Percentiles rank a stretch among this genome's conserved stretches.
These are phyloP conservation scores for Trametes polyzona DNA, from an alignment of 1,284 basidiomycete species.

Conservation along the genomic window DNA sequence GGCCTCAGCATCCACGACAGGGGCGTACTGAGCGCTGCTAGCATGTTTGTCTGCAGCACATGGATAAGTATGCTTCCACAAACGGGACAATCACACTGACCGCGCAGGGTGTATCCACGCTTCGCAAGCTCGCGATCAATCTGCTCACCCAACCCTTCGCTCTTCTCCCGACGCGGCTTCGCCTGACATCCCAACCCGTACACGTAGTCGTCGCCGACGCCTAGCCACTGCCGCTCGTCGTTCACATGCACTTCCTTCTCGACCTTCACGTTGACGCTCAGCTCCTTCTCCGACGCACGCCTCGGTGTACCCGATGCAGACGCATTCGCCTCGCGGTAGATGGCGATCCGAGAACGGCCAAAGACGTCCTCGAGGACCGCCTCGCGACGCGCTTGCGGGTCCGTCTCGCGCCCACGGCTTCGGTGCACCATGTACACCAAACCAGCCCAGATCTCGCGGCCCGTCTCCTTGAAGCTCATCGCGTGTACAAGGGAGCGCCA, in stretches of 20 bases:
- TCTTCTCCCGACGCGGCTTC: slow-evolving; percentile 47
- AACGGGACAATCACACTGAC: slow-evolving; percentile 18
- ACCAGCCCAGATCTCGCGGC: slow-evolving; percentile 60
- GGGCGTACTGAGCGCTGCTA: slow-evolving; percentile 12
- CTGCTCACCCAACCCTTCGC: slow-evolving; percentile 54
- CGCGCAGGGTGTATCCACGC: slow-evolving; percentile 46
- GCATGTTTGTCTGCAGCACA: slow-evolving; percentile 19
- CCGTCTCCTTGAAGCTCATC: slow-evolving; percentile 70
- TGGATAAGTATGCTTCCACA: neutral
- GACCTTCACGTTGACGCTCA: slow-evolving; percentile 30
- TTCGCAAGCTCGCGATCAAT: slow-evolving; percentile 55
- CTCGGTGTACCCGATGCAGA: slow-evolving; percentile 1
- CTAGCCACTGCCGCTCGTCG: slow-evolving; percentile 56
- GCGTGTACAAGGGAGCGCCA: slow-evolving; percentile 62
- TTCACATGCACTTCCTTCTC: slow-evolving; percentile 45
- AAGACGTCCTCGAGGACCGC: slow-evolving; percentile 56
- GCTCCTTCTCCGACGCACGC: slow-evolving; percentile 20
- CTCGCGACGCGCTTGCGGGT: slow-evolving; percentile 51
- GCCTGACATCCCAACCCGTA: slow-evolving; percentile 42
- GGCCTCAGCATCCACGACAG: slow-evolving; percentile 16
- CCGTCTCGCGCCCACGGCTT: slow-evolving; percentile 52
- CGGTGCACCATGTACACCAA: slow-evolving; percentile 57
- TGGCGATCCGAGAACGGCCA: slow-evolving; percentile 38
- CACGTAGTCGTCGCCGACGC: slow-evolving; percentile 48
- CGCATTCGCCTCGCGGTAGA: slow-evolving; percentile 18